Evolutionary conservation across 148 eudicot genomes (phyloP), one percentile per base, ranked within the genome.

Genomic region (Heliamphora exappendiculata): DNA sequence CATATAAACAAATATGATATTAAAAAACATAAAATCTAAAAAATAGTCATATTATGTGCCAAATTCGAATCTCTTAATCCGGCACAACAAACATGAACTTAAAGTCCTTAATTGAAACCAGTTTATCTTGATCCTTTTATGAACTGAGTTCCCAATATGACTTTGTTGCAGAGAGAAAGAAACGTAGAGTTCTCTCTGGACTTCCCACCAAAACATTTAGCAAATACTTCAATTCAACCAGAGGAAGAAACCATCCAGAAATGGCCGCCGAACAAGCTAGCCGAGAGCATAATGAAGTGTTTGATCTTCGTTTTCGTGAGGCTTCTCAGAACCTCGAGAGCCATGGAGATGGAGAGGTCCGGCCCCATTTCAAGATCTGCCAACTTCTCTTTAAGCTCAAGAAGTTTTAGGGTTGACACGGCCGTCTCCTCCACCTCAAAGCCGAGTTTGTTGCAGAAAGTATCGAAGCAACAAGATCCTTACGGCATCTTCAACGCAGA

Each of bases 211-310:
- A 88, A 82, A 77, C 50, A 44, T 8, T 4, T 73, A 41, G 55
- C 79, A 7, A 86, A n/a, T n/a, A n/a, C 77, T 17, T 82, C 81
- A 73, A 14, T 75, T 11, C 86, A 85, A 29, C 9, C 78, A 47
- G 86, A 81, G 28, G 87, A 82, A 71, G 92, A 81, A 49, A 87
- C 12, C 86, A 89, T 83, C 19, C 84, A 42, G 0, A 89, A 86
- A 57, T 80, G 83, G 85, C 72, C 89, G 50, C 91, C 98, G 51
- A 92, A 95, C 86, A 92, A 91, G 86, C 78, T 95, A 58, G 89
- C 98, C 0, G 98, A 95, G 83, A 87, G 83, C 86, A 92, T 95
- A 67, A 85, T 91, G 88, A 95, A 95, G 81, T 91, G 91, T 55
- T 78, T 95, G 82, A 81, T 92, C 76, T 86, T 88, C 65, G 83